These are phyloP conservation scores for Fusarium cyanostomum DNA, from an alignment of 2,329 filamentous ascomycete genomes.

Conservation along the genomic window DNA sequence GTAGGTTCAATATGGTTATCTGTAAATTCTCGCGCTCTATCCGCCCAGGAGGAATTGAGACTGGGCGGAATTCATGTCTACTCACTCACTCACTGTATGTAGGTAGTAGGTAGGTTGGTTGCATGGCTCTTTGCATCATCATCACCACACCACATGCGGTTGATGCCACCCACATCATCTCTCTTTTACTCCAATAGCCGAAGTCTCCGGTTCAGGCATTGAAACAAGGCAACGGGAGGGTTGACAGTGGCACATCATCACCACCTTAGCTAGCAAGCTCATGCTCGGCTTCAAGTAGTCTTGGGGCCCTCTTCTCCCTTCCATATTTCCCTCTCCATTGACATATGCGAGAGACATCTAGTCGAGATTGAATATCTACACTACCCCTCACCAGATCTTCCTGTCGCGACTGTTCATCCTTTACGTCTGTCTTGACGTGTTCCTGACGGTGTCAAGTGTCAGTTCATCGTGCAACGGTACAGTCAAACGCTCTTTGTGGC, in stretches of 20 bases:
- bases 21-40: no score
- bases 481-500: conserved; percentile 15
- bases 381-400: conserved; percentile 5
- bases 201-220: conserved; percentile 22
- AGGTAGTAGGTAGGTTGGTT: no score
- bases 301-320: conserved; percentile 2
- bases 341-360: conserved; percentile 2
- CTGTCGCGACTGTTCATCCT: not conserved
- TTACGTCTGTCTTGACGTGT: conserved; percentile 16
- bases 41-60: no score
- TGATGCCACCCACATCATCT: conserved; percentile 22
- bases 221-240: conserved; percentile 18
- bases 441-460: conserved; percentile 9
- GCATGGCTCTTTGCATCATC: conserved; percentile 11
- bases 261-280: conserved; percentile 8
- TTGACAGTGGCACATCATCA: conserved; percentile 1
- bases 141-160: conserved; percentile 8
- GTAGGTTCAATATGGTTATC: no score
- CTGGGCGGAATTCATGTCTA: no score
- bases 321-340: not conserved
- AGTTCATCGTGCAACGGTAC: conserved; percentile 21
- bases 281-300: conserved; percentile 23
- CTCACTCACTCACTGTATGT: no score
- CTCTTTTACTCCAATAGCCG: conserved; percentile 22
- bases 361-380: conserved; percentile 8